Conservation (phyloP, 208 protist species). For the Vickermania ingenoplastis region DNA sequence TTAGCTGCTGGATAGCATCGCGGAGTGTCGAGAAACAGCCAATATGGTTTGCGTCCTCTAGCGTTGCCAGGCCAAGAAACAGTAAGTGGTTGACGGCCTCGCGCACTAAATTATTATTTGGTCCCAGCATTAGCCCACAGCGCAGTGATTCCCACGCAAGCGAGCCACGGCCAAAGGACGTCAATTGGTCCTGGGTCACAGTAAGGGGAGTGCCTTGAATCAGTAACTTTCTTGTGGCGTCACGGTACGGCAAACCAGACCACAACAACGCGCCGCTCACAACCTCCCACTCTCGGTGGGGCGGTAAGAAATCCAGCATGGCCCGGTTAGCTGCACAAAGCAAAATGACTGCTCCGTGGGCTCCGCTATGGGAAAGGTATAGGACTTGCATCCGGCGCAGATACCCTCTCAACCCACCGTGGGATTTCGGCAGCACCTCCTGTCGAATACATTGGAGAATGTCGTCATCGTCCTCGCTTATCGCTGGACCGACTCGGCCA, state of each 20-base stretch:
- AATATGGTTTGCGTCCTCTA: background rate
- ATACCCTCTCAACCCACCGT: constrained; percentile 13
- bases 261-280: constrained; percentile 46
- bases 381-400: constrained; percentile 17
- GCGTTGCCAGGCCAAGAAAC: background rate
- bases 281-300: constrained; percentile 20
- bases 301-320: constrained; percentile 22
- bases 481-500: background rate
- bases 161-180: constrained; percentile 47
- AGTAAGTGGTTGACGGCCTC: background rate
- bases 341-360: constrained; percentile 12
- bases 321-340: constrained; percentile 16
- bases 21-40: background rate
- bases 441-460: constrained; percentile 7
- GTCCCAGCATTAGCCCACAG: background rate
- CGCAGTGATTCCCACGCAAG: constrained; percentile 37
- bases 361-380: constrained; percentile 29
- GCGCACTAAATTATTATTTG: no score
- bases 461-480: background rate
- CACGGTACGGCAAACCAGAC: constrained; percentile 19
- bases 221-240: no score
- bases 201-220: background rate
- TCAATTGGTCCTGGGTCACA: background rate
- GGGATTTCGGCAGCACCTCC: constrained; percentile 21
- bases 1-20: background rate